Conservation (phyloP, 2,329 filamentous ascomycete species). For the Dothideomycetidae sp. region DNA sequence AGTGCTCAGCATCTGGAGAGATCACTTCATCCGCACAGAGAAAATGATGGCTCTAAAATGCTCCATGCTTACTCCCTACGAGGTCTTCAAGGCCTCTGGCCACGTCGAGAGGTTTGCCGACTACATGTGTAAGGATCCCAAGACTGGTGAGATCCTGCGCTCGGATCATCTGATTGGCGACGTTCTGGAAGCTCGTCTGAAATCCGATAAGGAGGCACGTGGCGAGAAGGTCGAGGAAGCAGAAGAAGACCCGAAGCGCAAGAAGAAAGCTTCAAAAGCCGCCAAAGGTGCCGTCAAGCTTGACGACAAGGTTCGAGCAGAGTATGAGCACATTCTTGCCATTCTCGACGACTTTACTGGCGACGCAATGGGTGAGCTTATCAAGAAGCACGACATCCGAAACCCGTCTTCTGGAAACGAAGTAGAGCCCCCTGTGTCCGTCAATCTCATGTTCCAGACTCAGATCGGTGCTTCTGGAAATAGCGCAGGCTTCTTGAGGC, state of each 20-base stretch:
- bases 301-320: slow-evolving; percentile 69
- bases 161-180: slow-evolving; percentile 96
- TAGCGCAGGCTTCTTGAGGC: slow-evolving; percentile 69
- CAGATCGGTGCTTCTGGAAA: slow-evolving; percentile 87
- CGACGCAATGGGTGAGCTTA: slow-evolving; percentile 70
- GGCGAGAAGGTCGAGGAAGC: slow-evolving; percentile 63
- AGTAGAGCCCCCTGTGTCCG: slow-evolving; percentile 68
- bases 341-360: slow-evolving; percentile 93
- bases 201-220: slow-evolving; percentile 84
- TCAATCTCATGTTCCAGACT: slow-evolving; percentile 99
- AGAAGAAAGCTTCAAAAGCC: slow-evolving; percentile 62
- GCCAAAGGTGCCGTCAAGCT: slow-evolving; percentile 58
- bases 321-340: slow-evolving; percentile 84
- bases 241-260: slow-evolving; percentile 70
- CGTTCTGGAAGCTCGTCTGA: slow-evolving; percentile 71
- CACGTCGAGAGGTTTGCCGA: slow-evolving; percentile 98
- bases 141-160: slow-evolving; percentile 90
- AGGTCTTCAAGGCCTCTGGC: slow-evolving; percentile 81
- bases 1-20: slow-evolving; percentile 78
- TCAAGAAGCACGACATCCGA: slow-evolving; percentile 80
- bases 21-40: slow-evolving; percentile 85
- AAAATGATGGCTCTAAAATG: slow-evolving; percentile 94
- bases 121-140: slow-evolving; percentile 87
- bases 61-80: slow-evolving; percentile 82
- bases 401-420: slow-evolving; percentile 69